These are phyloP conservation scores for Suhomyces tanzawaensis DNA, from an alignment of 805 yeast species.

Conservation along the genomic window DNA sequence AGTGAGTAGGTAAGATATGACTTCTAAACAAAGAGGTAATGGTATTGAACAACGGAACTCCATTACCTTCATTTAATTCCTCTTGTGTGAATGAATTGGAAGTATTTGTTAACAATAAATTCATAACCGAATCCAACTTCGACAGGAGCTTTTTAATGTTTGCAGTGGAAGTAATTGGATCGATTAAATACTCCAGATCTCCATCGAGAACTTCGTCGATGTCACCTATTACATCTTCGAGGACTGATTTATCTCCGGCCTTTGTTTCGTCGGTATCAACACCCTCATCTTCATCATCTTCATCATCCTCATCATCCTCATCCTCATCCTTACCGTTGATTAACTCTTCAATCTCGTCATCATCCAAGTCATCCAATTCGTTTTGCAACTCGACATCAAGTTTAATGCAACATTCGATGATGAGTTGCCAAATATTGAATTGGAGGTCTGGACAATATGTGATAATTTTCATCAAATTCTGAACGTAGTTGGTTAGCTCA, in stretches of 20 bases:
- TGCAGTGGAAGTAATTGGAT: constrained; percentile 40
- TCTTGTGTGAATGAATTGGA: constrained; percentile 48
- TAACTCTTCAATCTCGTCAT: constrained; percentile 55
- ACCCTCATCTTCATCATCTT: constrained; percentile 16
- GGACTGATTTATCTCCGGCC: constrained; percentile 21
- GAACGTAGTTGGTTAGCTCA: constrained; percentile 59
- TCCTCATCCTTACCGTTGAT: constrained; percentile 48
- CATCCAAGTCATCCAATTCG: constrained; percentile 81
- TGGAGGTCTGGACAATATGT: constrained; percentile 76
- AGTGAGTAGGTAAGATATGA: constrained; percentile 86
- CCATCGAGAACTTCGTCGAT: constrained; percentile 28
- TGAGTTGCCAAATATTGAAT: constrained; percentile 72
- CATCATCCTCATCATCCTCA: constrained; percentile 31
- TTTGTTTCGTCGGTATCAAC: constrained; percentile 25
- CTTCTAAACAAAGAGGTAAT: constrained; percentile 74
- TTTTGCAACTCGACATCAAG: constrained; percentile 91
- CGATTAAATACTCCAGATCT: constrained; percentile 46
- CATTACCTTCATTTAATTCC: constrained; percentile 57
- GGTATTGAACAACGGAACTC: constrained; percentile 67
- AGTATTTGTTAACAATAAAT: constrained; percentile 53
- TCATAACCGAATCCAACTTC: constrained; percentile 72
- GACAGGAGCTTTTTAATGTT: constrained; percentile 53
- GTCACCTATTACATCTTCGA: constrained; percentile 32
- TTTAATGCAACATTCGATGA: constrained; percentile 77
- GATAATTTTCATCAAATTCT: constrained; percentile 57